These are phyloP conservation scores for Nyssa sinensis DNA, from an alignment of 148 eudicot genomes.

Conservation along the genomic window DNA sequence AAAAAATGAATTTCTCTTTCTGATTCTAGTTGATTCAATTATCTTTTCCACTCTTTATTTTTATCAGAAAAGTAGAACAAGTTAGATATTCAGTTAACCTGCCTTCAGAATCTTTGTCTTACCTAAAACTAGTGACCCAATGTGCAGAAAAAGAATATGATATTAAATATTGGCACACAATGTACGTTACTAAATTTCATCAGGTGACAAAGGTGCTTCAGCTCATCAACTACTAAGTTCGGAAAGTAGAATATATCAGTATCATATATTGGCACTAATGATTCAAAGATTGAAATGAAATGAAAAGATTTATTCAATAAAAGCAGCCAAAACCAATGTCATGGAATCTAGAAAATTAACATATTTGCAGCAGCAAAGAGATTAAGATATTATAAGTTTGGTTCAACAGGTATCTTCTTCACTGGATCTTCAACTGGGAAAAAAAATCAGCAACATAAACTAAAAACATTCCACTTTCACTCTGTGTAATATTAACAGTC, in stretches of 20 bases:
- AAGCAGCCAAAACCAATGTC: too few relatives aligned
- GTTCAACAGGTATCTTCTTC: too few relatives aligned
- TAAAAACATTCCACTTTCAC: too few relatives aligned
- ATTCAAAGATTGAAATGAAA: not conserved
- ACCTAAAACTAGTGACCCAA: not conserved
- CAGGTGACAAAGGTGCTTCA: not conserved
- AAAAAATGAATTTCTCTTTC: not conserved
- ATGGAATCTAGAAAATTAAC: too few relatives aligned
- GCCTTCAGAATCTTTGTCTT: not conserved
- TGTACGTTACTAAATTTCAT: slow-evolving; percentile 7
- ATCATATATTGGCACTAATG: not conserved
- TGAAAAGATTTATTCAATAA: not conserved
- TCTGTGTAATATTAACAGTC: too few relatives aligned
- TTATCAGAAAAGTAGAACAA: too few relatives aligned
- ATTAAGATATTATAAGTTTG: too few relatives aligned
- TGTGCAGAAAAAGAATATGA: not conserved
- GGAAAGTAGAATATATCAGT: not conserved
- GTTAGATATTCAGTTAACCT: not conserved
- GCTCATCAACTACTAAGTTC: not conserved
- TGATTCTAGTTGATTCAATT: not conserved
- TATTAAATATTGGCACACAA: not conserved
- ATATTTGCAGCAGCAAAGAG: too few relatives aligned
- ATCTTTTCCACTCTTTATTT: not conserved
- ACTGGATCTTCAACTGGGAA: too few relatives aligned
- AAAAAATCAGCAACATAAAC: too few relatives aligned